Evolutionary conservation across 257 asterid genomes (phyloP).

Genomic region (Linaria vulgaris): DNA sequence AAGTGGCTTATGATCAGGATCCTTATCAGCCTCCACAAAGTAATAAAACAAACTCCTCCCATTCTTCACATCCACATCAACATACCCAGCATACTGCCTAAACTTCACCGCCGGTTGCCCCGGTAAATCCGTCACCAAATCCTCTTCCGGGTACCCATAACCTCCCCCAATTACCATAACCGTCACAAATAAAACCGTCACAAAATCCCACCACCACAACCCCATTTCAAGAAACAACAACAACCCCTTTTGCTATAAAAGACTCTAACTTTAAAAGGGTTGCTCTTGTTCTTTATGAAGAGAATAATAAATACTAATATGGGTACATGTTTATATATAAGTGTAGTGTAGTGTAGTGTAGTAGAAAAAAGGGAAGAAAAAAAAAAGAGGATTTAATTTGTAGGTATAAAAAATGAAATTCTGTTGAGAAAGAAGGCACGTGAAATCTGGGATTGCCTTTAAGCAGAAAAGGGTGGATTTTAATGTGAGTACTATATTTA

Average conservation of each 20-base stretch:
- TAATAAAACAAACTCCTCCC: conserved; percentile 93
- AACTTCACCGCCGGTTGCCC: conserved; percentile 84
- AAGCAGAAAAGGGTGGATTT: conserved; percentile 29
- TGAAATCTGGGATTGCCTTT: conserved; percentile 56
- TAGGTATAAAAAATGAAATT: conserved; percentile 27
- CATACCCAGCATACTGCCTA: conserved; percentile 86
- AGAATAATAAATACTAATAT: background rate
- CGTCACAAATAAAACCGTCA: conserved; percentile 28
- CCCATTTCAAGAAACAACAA: conserved; percentile 39
- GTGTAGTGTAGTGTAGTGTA: no score
- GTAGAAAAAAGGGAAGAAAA: no score
- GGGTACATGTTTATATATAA: conserved; percentile 5
- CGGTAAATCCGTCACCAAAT: conserved; percentile 70
- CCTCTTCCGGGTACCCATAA: conserved; percentile 67
- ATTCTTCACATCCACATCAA: conserved; percentile 74
- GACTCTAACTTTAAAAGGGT: conserved; percentile 8
- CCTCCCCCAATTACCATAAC: conserved; percentile 42
- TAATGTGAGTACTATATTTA: background rate
- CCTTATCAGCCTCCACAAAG: conserved; percentile 81
- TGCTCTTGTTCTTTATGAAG: background rate
- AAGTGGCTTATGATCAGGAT: conserved; percentile 73
- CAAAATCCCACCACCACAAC: conserved; percentile 37
- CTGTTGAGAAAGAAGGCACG: conserved; percentile 44
- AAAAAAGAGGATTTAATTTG: no score
- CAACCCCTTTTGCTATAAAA: conserved; percentile 23